Base-by-base conservation (phyloP, 345 rosid genomes). In the Durio zibethinus region DNA sequence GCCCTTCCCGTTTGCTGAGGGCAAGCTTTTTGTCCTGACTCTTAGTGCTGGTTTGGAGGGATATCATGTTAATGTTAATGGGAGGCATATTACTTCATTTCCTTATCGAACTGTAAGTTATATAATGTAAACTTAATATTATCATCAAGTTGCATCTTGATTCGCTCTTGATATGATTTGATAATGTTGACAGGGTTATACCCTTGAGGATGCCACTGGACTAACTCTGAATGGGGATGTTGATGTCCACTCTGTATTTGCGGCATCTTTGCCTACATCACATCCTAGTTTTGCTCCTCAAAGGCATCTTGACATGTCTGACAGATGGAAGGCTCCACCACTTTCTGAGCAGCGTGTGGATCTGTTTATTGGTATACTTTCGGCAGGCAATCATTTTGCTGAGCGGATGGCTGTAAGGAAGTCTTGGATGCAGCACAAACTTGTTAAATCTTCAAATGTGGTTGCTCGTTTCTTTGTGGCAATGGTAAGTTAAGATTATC, bases 381-480 rank as follows among this genome's bases (percentile, higher is more conserved):
- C 98, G 2, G 97, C 97, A 0, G 98, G 97, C 74, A 94, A 91
- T 82, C 97, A 94, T 86, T 94, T 94, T 73, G 84, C 91, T 9
- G 98, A 93, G 85, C 86, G 98, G 75, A 94, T 94, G 98, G 97
- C 98, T 14, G 92, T 90, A 78, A 90, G 98, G 87, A 94, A 86
- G 83, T 86, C 97, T 10, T 94, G 98, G 97, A 91, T 94, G 95
- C 97, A 89, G 82, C 94, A 94, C 80, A 79, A 81, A 45, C 93
- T 93, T 79, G 85, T 94, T 61, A 87, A 85, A 63, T 90, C 97
- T 77, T 89, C 98, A 38, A 86, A 86, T 76, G 98, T 88, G 36
- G 98, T 94, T 27, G 93, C 98, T 82, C 94, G 97, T 61, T 94
- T 93, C 86, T 94, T 94, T 76, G 97, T 94, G 35, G 97, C 98